A percentile compares a stretch with the other conserved stretches of the same genome.
These are phyloP conservation scores for Conringia planisiliqua DNA, from an alignment of 345 rosid species.

Conservation along the genomic window DNA sequence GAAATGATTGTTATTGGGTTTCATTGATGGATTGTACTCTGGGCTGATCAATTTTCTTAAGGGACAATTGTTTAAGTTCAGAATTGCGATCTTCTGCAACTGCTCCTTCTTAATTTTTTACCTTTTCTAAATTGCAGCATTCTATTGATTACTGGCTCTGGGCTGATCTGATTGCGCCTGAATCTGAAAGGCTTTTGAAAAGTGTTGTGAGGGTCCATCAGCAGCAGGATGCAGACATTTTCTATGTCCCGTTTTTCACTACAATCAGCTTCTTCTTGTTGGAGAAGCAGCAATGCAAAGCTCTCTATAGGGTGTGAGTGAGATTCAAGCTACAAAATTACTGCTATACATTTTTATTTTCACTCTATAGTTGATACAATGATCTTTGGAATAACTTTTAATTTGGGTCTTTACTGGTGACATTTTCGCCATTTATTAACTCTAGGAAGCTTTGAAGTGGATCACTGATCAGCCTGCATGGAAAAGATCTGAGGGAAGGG, in stretches of 20 bases:
- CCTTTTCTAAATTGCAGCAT: conserved; percentile 47
- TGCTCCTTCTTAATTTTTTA: not conserved
- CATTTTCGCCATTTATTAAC: too few relatives aligned
- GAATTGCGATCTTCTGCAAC: not conserved
- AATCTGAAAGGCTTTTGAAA: conserved; percentile 70
- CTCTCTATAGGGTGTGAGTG: conserved; percentile 99
- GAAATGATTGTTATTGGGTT: too few relatives aligned
- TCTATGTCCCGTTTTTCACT: conserved; percentile 84
- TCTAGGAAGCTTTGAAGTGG: conserved; percentile 78
- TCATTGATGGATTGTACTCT: too few relatives aligned
- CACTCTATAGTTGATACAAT: too few relatives aligned
- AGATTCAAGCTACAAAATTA: not conserved
- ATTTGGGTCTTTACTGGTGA: too few relatives aligned
- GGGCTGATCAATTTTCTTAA: too few relatives aligned
- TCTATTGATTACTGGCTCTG: conserved; percentile 97
- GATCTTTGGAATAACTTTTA: too few relatives aligned
- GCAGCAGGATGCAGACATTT: conserved; percentile 86
- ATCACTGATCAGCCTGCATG: conserved; percentile 99
- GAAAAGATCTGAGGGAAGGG: conserved; percentile 87
- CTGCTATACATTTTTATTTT: too few relatives aligned
- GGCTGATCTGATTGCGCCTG: conserved; percentile 82
- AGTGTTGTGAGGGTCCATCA: conserved; percentile 69
- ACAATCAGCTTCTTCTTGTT: conserved; percentile 90
- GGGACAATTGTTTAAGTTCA: too few relatives aligned
- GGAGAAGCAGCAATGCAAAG: conserved; percentile 96